A percentile compares a stretch with the other conserved stretches of the same genome.
phyloP scores from a whole-genome alignment of 2,329 filamentous ascomycete genomes.

The Drechslerella coelobrocha region DNA sequence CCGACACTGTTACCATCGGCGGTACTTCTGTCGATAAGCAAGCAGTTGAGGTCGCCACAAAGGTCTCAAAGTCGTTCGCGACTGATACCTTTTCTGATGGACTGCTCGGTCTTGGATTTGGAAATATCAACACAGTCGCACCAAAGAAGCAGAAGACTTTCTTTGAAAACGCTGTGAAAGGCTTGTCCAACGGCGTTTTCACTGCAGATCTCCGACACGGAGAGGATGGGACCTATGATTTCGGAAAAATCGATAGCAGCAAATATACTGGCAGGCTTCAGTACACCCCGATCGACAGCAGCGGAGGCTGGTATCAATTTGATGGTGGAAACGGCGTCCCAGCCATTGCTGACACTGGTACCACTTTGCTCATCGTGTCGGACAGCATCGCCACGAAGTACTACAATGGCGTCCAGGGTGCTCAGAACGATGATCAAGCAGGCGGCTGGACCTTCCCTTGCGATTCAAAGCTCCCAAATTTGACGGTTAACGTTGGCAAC shows the following conservation, averaged over 20 bases:
- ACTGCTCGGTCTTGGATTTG: constrained; percentile 72
- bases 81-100: constrained; percentile 63
- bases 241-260: constrained; percentile 65
- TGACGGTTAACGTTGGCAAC: constrained; percentile 65
- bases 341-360: constrained; percentile 74
- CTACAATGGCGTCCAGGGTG: constrained; percentile 66
- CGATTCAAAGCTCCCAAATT: constrained; percentile 63
- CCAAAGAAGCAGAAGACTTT: constrained; percentile 73
- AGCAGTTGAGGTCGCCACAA: constrained; percentile 70
- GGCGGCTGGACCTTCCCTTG: constrained; percentile 68
- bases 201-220: constrained; percentile 63
- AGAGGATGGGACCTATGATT: constrained; percentile 63
- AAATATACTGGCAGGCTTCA: constrained; percentile 65
- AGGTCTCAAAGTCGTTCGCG: constrained; percentile 63
- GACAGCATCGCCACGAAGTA: constrained; percentile 65
- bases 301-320: constrained; percentile 67
- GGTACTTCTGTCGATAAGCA: constrained; percentile 67
- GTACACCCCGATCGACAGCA: constrained; percentile 63
- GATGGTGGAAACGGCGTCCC: constrained; percentile 60
- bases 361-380: constrained; percentile 70
- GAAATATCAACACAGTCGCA: constrained; percentile 69
- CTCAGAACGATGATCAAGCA: constrained; percentile 60
- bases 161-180: constrained; percentile 70
- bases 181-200: constrained; percentile 17
- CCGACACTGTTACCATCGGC: constrained; percentile 70